phyloP scores from a whole-genome alignment of 179 eudicot species.

The Drosera spatulata region DNA sequence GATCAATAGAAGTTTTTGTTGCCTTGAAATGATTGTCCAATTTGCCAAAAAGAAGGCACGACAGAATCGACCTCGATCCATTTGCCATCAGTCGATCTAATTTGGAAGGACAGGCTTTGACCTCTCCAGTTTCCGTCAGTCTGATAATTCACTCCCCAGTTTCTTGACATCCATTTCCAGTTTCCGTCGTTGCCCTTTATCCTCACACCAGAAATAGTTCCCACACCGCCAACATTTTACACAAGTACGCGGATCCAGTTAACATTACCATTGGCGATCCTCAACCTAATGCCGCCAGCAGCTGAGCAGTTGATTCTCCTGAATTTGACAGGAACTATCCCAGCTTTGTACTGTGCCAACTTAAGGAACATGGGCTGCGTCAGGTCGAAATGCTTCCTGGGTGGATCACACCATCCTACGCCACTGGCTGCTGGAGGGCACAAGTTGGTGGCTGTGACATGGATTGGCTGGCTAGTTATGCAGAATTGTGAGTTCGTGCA shows the following conservation, averaged over 20 bases:
- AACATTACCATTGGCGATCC: constrained; percentile 11
- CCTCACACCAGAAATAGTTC: constrained; percentile 12
- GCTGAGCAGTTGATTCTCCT: constrained; percentile 5
- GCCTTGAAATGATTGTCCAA: constrained; percentile 11
- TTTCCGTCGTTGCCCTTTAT: constrained; percentile 14
- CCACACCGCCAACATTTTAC: constrained; percentile 24
- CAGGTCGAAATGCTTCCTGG: too few relatives aligned
- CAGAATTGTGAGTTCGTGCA: too few relatives aligned
- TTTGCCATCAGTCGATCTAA: constrained; percentile 21
- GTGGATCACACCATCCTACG: too few relatives aligned
- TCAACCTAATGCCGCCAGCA: constrained; percentile 18
- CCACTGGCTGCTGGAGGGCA: too few relatives aligned
- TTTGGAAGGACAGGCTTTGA: constrained; percentile 17
- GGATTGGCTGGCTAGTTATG: too few relatives aligned
- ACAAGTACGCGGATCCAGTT: constrained; percentile 16
- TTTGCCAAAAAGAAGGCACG: constrained; percentile 14
- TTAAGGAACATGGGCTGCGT: too few relatives aligned
- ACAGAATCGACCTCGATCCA: constrained; percentile 12
- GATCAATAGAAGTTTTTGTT: background rate
- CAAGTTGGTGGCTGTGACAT: too few relatives aligned
- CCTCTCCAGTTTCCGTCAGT: constrained; percentile 5
- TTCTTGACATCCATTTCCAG: constrained; percentile 14
- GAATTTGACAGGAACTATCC: too few relatives aligned
- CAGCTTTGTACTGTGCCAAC: too few relatives aligned
- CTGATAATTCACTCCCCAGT: constrained; percentile 19